A percentile compares a stretch with the other conserved stretches of the same genome.
These are phyloP conservation scores for Chaetomium fimeti DNA, from an alignment of 495 filamentous ascomycete species.

Conservation along the genomic window DNA sequence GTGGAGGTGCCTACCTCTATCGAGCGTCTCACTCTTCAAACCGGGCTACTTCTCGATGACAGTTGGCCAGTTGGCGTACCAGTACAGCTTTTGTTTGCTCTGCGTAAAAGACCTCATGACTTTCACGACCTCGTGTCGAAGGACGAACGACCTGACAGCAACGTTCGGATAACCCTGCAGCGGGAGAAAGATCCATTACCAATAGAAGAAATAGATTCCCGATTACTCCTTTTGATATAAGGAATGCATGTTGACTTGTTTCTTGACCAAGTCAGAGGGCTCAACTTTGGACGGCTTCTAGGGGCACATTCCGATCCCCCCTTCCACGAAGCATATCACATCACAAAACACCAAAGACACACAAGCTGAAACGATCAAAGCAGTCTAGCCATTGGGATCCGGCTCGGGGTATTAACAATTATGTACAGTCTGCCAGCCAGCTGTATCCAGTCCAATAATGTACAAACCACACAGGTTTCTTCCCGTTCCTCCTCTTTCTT, in stretches of 20 bases:
- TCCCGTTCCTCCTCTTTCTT: neutral
- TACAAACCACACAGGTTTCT: constrained; percentile 1
- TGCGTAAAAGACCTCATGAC: no score
- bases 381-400: constrained; percentile 4
- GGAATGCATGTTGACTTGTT: no score
- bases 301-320: no score
- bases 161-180: no score
- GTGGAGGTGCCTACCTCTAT: neutral
- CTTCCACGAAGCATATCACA: neutral
- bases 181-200: no score
- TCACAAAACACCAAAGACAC: neutral
- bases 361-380: neutral
- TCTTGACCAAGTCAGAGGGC: no score
- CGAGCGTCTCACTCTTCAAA: neutral
- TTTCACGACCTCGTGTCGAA: no score
- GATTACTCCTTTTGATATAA: no score
- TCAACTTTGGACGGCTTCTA: no score
- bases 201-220: no score
- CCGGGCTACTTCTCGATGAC: neutral
- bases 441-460: neutral
- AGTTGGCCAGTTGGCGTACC: neutral
- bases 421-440: constrained; percentile 16
- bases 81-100: no score
- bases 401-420: constrained; percentile 28
- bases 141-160: no score